Conservation (phyloP, 768 basidiomycete genomes). For the Rhodotorula diobovata region DNA sequence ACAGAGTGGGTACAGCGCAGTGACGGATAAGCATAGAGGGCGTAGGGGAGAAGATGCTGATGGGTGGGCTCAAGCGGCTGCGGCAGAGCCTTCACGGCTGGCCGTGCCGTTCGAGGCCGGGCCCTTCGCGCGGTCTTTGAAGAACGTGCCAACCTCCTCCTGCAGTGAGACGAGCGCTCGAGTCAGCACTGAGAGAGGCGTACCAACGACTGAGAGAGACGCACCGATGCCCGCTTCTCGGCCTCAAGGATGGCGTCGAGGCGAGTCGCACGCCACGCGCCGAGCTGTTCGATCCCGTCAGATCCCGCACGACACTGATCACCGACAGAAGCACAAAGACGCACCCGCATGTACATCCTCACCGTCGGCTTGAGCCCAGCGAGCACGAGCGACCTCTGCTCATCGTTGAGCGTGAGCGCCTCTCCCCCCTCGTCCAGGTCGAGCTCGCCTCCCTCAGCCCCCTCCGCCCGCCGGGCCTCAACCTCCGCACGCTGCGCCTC, state of each 20-base stretch:
- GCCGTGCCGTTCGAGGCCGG: too few relatives aligned
- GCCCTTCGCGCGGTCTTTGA: too few relatives aligned
- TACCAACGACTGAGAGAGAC: neutral
- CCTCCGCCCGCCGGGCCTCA: too few relatives aligned
- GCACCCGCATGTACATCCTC: conserved; percentile 18
- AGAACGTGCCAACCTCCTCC: neutral
- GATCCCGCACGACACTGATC: too few relatives aligned
- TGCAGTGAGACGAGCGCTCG: neutral
- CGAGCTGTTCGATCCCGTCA: neutral
- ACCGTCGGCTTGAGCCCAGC: conserved; percentile 21
- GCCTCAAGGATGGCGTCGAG: neutral
- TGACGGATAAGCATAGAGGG: too few relatives aligned
- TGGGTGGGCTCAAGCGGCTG: too few relatives aligned
- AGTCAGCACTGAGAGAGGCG: too few relatives aligned
- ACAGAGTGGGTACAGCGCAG: too few relatives aligned
- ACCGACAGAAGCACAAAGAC: neutral
- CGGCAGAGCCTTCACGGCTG: too few relatives aligned
- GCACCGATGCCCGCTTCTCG: neutral
- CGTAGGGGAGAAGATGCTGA: too few relatives aligned
- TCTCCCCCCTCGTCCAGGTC: neutral
- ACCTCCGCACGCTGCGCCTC: too few relatives aligned
- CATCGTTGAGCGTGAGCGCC: neutral
- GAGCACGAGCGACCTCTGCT: conserved; percentile 6
- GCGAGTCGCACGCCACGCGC: neutral
- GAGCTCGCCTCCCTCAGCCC: too few relatives aligned